Evolutionary conservation across 2,329 filamentous ascomycete species (phyloP).

Genomic region (Dothideomycetes sp.): DNA sequence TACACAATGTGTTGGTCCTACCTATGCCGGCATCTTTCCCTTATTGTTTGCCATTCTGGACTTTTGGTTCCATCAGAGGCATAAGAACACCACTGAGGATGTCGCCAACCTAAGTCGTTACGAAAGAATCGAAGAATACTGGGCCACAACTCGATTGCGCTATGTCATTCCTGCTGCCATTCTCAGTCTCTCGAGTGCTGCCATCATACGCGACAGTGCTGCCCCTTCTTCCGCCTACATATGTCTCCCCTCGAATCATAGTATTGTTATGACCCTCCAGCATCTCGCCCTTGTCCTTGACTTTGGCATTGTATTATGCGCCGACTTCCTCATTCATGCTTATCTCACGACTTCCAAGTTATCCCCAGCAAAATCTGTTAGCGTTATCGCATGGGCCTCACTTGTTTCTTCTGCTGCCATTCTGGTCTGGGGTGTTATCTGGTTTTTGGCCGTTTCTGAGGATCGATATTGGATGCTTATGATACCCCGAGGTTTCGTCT

Average conservation of each 20-base stretch:
- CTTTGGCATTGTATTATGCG: conserved; percentile 29
- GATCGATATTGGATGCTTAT: conserved; percentile 31
- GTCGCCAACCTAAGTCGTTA: conserved; percentile 22
- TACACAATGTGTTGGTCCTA: conserved; percentile 33
- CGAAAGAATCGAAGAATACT: conserved; percentile 23
- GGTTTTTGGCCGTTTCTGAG: conserved; percentile 29
- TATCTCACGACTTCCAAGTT: neutral
- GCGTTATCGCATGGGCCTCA: conserved; percentile 21
- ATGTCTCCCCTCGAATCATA: conserved; percentile 34
- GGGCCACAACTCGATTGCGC: conserved; percentile 28
- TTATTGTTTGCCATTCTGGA: conserved; percentile 22
- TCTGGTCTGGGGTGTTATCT: conserved; percentile 26
- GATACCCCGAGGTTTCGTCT: conserved; percentile 29
- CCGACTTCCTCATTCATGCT: conserved; percentile 15
- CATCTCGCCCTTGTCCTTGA: conserved; percentile 34
- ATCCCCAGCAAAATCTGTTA: conserved; percentile 13
- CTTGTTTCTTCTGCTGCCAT: conserved; percentile 30
- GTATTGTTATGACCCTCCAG: conserved; percentile 31
- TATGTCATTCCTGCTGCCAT: conserved; percentile 32
- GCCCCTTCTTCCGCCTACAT: conserved; percentile 40
- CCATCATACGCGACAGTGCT: conserved; percentile 27
- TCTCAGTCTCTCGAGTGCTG: conserved; percentile 31
- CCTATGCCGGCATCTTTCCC: conserved; percentile 20
- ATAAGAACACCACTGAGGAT: conserved; percentile 15
- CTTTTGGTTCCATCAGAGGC: conserved; percentile 18